A percentile compares a stretch with the other conserved stretches of the same genome.
Evolutionary conservation across 768 basidiomycete species (phyloP).

Genomic region (Xerocomus spinulosus): DNA sequence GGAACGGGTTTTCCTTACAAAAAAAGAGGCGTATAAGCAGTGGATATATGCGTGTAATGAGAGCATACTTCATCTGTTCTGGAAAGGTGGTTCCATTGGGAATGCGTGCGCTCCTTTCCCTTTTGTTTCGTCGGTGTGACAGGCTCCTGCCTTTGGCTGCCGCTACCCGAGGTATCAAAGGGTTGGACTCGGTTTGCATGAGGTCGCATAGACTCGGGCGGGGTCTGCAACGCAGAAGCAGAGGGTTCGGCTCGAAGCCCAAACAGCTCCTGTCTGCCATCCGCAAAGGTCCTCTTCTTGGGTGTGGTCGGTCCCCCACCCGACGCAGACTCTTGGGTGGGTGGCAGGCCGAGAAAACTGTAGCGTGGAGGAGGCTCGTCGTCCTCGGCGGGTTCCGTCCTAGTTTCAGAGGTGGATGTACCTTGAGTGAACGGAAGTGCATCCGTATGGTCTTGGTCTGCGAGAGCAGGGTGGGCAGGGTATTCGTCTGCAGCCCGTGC

Average conservation of each 20-base stretch:
- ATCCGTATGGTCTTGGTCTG: background rate
- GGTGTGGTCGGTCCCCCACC: conserved; percentile 13
- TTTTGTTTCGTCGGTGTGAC: conserved; percentile 22
- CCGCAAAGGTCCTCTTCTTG: background rate
- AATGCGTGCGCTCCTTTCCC: conserved; percentile 19
- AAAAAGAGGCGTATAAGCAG: background rate
- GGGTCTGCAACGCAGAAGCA: conserved; percentile 14
- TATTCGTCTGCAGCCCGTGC: too few species aligned
- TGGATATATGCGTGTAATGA: background rate
- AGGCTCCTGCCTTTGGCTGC: conserved; percentile 3
- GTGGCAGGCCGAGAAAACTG: conserved; percentile 21
- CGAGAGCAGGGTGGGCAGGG: too few species aligned
- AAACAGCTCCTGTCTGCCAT: too few species aligned
- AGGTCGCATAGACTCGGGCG: conserved; percentile 15
- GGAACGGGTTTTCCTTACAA: conserved; percentile 22
- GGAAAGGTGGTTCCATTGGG: background rate
- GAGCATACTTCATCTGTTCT: conserved; percentile 6
- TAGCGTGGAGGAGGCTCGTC: background rate
- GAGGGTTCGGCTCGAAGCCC: background rate
- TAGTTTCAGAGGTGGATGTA: background rate
- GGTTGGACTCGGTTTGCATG: background rate
- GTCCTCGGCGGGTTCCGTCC: background rate
- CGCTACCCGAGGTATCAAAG: background rate
- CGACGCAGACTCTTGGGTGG: conserved; percentile 10
- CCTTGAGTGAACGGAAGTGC: conserved; percentile 17